Evolutionary conservation across 495 filamentous ascomycete species (phyloP).

Genomic region (Talaromyces thailandensis): DNA sequence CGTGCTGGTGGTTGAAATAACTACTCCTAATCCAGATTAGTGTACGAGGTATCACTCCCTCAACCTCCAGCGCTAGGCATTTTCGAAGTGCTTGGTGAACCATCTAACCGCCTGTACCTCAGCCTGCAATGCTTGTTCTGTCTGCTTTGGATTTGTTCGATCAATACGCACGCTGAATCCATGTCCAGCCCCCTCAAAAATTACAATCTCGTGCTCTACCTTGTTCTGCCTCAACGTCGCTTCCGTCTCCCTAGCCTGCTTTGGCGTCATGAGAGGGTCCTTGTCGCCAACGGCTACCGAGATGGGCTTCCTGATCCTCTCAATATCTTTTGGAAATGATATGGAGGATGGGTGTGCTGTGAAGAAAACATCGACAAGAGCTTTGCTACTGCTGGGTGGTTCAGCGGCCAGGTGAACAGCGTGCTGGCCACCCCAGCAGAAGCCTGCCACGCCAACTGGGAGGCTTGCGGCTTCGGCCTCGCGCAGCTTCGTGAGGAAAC

Average conservation of each 20-base stretch:
- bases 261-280: constrained; percentile 33
- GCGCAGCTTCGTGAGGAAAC: constrained; percentile 39
- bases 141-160: constrained; percentile 29
- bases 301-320: constrained; percentile 40
- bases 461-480: constrained; percentile 15
- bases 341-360: constrained; percentile 48
- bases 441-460: constrained; percentile 42
- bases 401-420: constrained; percentile 31
- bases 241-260: constrained; percentile 32
- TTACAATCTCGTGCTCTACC: constrained; percentile 34
- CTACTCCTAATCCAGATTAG: neutral
- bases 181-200: constrained; percentile 48
- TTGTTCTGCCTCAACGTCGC: constrained; percentile 18
- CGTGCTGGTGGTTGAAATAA: too few relatives aligned
- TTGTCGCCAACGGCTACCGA: constrained; percentile 46
- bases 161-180: constrained; percentile 52
- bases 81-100: constrained; percentile 33
- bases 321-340: constrained; percentile 43
- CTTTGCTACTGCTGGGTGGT: constrained; percentile 10
- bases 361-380: constrained; percentile 43
- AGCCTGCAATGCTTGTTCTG: constrained; percentile 30
- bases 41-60: neutral
- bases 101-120: constrained; percentile 48
- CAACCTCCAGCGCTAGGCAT: neutral
- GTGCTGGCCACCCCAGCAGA: constrained; percentile 54